Evolutionary conservation across 768 basidiomycete species (phyloP), one percentile per base, ranked within the genome.

Genomic region (Hygrocybe punicea): DNA sequence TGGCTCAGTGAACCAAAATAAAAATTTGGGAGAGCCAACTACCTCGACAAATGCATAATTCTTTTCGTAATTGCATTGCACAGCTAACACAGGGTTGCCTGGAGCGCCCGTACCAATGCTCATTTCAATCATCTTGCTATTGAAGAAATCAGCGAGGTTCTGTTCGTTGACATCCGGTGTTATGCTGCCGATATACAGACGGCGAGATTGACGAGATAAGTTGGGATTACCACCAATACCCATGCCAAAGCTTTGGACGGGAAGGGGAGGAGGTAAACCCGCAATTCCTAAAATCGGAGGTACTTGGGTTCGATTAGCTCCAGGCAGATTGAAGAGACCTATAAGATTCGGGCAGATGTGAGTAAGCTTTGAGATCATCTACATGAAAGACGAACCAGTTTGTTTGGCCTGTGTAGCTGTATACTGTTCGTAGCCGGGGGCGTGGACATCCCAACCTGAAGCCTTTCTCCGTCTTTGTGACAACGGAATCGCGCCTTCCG

Each of bases 1-100:
- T 17, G 60, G 54, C 23, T 54, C 62, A 39, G 25, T 25, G 23
- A 47, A 35, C 25, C 29, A 4, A 55, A 25, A n/a, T 10, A 44
- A 19, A 64, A 16, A 35, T 40, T 39, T 55, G 34, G 33, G 21
- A 55, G 24, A 55, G 6, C 33, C 4, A 29, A 29, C 36, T 69
- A 96, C 96, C 80, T 99, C 97, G 52, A 98, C 90, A 69, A 98
- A 99, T 1, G 97, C 97, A 68, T 98, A 99, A 65, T 93, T 94
- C 80, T 98, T 99, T 73, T 98, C 97, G 65, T 94, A 94, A 68
- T 98, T 98, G 76, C 97, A 90, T 67, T 96, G 93, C 5, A 97
- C 93, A 17, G 89, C 89, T 33, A 95, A 81, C 33, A 98, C 93
- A 9, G 96, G 92, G 60, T 93, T 93, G 19, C 92, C 93, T 21